These are phyloP conservation scores for Theobroma grandiflorum DNA, from an alignment of 441 rosid species.

Conservation along the genomic window DNA sequence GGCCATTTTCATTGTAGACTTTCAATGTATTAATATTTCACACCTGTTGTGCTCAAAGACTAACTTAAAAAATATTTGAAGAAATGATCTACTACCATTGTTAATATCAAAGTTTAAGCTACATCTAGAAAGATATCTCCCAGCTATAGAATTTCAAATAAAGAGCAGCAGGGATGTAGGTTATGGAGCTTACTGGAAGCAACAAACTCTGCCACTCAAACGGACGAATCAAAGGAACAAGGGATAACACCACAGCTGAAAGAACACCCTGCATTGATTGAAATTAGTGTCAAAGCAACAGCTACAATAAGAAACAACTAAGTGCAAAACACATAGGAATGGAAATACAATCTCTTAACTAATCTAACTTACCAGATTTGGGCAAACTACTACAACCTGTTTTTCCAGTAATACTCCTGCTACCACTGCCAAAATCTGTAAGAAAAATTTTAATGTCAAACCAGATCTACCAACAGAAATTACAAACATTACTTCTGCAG, in stretches of 20 bases:
- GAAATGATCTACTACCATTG: not conserved
- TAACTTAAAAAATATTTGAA: not conserved
- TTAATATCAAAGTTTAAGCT: not conserved
- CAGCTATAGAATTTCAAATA: slow-evolving; percentile 18
- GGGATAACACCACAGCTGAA: slow-evolving; percentile 84
- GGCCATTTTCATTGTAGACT: slow-evolving; percentile 2
- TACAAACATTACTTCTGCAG: slow-evolving; percentile 19
- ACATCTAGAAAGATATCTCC: slow-evolving; percentile 8
- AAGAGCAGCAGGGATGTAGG: slow-evolving; percentile 20
- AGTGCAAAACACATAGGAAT: not conserved
- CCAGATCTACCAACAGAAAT: slow-evolving; percentile 25
- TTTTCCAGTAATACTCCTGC: slow-evolving; percentile 90
- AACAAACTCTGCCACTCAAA: slow-evolving; percentile 99
- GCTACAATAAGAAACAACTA: slow-evolving; percentile 21
- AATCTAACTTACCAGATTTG: slow-evolving; percentile 79
- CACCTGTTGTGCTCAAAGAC: not conserved
- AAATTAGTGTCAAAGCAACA: slow-evolving; percentile 29
- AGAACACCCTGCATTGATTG: slow-evolving; percentile 76
- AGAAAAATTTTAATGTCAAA: slow-evolving; percentile 35
- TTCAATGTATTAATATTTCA: not conserved
- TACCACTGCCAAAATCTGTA: slow-evolving; percentile 79
- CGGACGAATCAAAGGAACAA: slow-evolving; percentile 88
- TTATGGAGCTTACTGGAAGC: slow-evolving; percentile 80
- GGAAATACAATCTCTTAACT: not conserved
- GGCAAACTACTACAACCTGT: slow-evolving; percentile 79